phyloP scores from a whole-genome alignment of 1,139 yeast species.

The Petasospora rhodanensis region DNA sequence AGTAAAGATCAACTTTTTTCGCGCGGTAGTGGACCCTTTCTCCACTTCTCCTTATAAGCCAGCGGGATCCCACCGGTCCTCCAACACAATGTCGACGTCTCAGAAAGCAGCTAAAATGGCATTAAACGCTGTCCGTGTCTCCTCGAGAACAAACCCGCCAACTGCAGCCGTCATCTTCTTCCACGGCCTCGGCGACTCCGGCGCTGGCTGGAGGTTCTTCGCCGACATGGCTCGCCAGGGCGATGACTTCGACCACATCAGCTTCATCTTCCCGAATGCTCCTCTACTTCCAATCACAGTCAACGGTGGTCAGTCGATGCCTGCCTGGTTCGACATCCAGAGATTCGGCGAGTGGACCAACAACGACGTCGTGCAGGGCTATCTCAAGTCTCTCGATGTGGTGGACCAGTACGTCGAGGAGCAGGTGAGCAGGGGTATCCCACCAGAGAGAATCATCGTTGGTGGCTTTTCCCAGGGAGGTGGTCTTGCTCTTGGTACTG shows the following conservation, averaged over 20 bases:
- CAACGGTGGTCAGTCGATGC: conserved; percentile 64
- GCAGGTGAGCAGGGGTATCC: conserved; percentile 60
- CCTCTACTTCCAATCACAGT: conserved; percentile 66
- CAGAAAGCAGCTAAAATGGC: no score
- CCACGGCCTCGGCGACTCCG: conserved; percentile 92
- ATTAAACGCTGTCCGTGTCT: conserved; percentile 37
- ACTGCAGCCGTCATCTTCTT: conserved; percentile 71
- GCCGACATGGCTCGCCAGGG: conserved; percentile 44
- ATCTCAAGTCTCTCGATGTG: conserved; percentile 48
- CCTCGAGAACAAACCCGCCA: conserved; percentile 35
- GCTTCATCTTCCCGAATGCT: conserved; percentile 86
- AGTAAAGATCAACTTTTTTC: not conserved
- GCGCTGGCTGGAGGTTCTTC: conserved; percentile 84
- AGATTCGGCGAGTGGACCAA: conserved; percentile 45
- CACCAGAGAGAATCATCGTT: conserved; percentile 66
- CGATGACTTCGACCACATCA: conserved; percentile 53
- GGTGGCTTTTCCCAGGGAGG: conserved; percentile 98
- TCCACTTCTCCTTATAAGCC: no score
- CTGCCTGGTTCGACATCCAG: conserved; percentile 84
- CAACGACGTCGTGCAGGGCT: conserved; percentile 61
- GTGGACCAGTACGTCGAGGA: conserved; percentile 54
- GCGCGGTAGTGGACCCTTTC: no score
- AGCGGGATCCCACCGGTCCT: not conserved
- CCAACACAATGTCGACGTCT: conserved; percentile 15
- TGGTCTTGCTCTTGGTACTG: conserved; percentile 63